Conservation (phyloP, 441 rosid genomes). For the Pelargonium myrrhifolium region DNA sequence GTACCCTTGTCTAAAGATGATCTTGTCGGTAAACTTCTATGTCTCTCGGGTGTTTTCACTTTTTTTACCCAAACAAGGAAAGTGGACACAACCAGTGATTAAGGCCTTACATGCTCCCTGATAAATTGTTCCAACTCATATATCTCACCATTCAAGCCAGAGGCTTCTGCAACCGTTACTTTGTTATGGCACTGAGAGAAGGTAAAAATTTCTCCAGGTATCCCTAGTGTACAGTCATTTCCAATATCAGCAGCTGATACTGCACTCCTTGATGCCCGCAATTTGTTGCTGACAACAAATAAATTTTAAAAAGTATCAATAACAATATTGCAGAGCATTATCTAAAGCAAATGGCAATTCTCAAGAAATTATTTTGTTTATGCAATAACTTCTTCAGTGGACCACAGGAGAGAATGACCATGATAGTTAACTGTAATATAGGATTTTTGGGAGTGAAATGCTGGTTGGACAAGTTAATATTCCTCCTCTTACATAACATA, state of each 20-base stretch:
- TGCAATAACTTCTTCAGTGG: neutral
- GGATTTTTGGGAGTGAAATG: no score
- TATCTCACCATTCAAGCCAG: slow-evolving; percentile 64
- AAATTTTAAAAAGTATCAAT: slow-evolving; percentile 1
- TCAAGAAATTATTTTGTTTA: neutral
- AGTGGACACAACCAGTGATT: slow-evolving; percentile 12
- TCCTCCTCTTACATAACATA: no score
- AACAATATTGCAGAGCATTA: neutral
- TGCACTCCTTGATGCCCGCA: slow-evolving; percentile 65
- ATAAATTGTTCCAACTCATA: slow-evolving; percentile 64
- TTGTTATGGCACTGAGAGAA: slow-evolving; percentile 67
- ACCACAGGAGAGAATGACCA: neutral
- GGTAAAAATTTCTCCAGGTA: slow-evolving; percentile 56
- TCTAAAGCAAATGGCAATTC: neutral
- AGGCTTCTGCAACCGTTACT: slow-evolving; percentile 65
- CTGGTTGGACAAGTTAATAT: no score
- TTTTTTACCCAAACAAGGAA: neutral
- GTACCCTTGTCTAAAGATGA: neutral
- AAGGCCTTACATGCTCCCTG: slow-evolving; percentile 63
- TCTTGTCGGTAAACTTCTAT: no score
- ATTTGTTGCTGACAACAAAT: slow-evolving; percentile 55
- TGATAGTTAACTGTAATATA: neutral
- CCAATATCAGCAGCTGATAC: slow-evolving; percentile 72
- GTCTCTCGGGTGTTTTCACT: no score
- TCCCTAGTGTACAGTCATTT: slow-evolving; percentile 66